Conservation (phyloP, 1,139 yeast species). For the Insectozyma bohioensis region DNA sequence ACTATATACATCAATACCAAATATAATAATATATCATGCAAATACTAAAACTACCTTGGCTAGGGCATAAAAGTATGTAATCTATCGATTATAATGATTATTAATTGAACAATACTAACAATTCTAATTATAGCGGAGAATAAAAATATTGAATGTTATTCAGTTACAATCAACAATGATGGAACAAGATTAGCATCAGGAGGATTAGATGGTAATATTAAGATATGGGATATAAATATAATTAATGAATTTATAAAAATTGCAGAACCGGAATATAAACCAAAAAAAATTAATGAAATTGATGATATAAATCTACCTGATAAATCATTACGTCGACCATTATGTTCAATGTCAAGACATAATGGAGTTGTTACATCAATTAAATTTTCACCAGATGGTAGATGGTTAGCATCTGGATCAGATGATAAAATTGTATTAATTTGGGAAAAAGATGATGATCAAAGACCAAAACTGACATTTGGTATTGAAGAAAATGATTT, state of each 20-base stretch:
- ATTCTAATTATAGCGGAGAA: conserved; percentile 61
- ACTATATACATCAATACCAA: too few species aligned
- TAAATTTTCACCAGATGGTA: conserved; percentile 87
- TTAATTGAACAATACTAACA: conserved; percentile 5
- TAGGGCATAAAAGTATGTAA: conserved; percentile 62
- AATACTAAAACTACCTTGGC: conserved; percentile 82
- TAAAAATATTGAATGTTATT: conserved; percentile 78
- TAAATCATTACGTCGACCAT: conserved; percentile 49
- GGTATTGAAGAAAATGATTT: conserved; percentile 61
- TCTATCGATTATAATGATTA: too few species aligned
- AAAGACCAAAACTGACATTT: conserved; percentile 39
- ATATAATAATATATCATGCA: too few species aligned
- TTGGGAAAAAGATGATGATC: conserved; percentile 75
- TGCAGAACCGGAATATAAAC: conserved; percentile 6
- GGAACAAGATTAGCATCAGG: conserved; percentile 90
- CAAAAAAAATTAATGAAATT: conserved; percentile 1
- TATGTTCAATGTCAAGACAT: conserved; percentile 81
- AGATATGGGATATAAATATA: conserved; percentile 77
- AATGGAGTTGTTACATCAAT: conserved; percentile 94
- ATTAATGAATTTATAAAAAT: conserved; percentile 21
- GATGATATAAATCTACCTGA: conserved; percentile 26
- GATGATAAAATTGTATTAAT: conserved; percentile 90
- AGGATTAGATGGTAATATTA: conserved; percentile 90
- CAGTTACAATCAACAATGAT: conserved; percentile 77
- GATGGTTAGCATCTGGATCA: conserved; percentile 90